Conservation (phyloP, 2,329 filamentous ascomycete genomes). For the Colletotrichum chlorophyti region DNA sequence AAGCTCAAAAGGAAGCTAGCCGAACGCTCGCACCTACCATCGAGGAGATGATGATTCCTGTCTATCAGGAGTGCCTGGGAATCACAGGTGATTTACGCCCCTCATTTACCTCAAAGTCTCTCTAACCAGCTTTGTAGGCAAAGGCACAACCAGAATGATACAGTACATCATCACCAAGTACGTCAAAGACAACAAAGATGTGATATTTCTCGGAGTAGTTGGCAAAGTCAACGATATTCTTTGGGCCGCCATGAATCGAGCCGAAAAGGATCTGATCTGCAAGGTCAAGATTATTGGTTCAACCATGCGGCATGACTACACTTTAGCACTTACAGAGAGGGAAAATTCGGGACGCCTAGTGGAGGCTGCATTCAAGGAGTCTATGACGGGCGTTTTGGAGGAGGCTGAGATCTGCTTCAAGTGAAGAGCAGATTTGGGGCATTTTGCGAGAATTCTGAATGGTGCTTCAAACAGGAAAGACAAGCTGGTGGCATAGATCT, state of each 20-base stretch:
- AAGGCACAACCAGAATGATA: neutral
- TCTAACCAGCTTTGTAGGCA: too few relatives aligned
- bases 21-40: neutral
- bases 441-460: too few relatives aligned
- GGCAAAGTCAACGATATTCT: neutral
- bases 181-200: neutral
- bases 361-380: neutral
- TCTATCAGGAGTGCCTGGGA: neutral
- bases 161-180: neutral
- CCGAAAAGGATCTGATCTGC: neutral
- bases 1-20: slow-evolving; percentile 4
- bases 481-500: too few relatives aligned
- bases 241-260: neutral
- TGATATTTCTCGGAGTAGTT: neutral
- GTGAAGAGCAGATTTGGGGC: too few relatives aligned
- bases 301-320: slow-evolving; percentile 4
- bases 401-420: neutral
- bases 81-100: neutral
- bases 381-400: neutral
- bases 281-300: neutral
- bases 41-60: neutral
- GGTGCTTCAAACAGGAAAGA: too few relatives aligned
- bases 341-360: neutral
- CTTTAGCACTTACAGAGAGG: neutral
- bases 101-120: neutral